Evolutionary conservation across 257 asterid species (phyloP).

Genomic region (Nicotiana noctiflora): DNA sequence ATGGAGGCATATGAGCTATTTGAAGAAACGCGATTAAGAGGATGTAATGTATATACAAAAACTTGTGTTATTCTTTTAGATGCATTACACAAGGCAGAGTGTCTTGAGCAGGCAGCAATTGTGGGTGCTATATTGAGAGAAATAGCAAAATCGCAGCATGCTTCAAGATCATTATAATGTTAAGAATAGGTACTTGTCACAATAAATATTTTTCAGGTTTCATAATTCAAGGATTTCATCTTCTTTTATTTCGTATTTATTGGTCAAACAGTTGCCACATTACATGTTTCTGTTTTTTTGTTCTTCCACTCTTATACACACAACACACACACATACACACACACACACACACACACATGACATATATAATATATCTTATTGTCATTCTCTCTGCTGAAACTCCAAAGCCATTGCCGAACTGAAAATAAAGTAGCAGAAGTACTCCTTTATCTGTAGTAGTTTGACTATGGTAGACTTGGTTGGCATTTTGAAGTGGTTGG

Average conservation of each 20-base stretch:
- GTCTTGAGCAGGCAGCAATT: conserved; percentile 87
- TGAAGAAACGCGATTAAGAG: conserved; percentile 77
- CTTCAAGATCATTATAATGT: conserved; percentile 51
- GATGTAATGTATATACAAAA: conserved; percentile 66
- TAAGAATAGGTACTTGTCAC: neutral
- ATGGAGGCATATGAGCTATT: conserved; percentile 71
- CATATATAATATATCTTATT: neutral
- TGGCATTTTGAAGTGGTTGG: neutral
- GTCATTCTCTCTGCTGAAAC: neutral
- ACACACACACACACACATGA: neutral
- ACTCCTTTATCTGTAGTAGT: neutral
- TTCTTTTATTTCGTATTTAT: neutral
- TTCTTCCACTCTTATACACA: neutral
- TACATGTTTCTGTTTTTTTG: neutral
- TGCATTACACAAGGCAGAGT: conserved; percentile 84
- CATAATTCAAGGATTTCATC: neutral
- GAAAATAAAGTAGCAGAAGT: neutral
- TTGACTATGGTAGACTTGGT: neutral
- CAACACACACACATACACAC: neutral
- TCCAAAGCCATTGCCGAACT: neutral
- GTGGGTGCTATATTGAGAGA: conserved; percentile 90
- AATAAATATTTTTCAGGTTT: neutral
- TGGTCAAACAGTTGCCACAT: neutral
- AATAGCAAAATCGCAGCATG: conserved; percentile 86
- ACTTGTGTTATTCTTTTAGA: conserved; percentile 88